A percentile compares a stretch with the other conserved stretches of the same genome.
phyloP scores from a whole-genome alignment of 441 rosid genomes.

The Populus hybrid region DNA sequence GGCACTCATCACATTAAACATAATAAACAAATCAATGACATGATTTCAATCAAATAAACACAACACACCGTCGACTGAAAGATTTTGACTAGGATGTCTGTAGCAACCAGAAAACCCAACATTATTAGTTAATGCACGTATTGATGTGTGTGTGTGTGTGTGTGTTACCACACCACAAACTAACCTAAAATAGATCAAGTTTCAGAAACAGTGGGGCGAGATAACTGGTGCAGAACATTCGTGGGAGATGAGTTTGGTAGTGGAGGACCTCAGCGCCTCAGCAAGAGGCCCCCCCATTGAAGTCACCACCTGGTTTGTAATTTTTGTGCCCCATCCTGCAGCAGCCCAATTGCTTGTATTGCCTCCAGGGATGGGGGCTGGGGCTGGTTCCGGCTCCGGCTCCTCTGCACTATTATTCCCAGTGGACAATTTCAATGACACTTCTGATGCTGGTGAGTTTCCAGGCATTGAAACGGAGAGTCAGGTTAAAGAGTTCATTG shows the following conservation, averaged over 20 bases:
- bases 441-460: constrained; percentile 56
- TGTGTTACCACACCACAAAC: not conserved
- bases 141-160: not conserved
- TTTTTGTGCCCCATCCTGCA: constrained; percentile 39
- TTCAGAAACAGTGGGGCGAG: constrained; percentile 36
- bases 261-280: constrained; percentile 67
- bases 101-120: not conserved
- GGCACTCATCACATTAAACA: not conserved
- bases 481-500: constrained; percentile 37
- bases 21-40: not conserved
- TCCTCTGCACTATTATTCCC: constrained; percentile 38
- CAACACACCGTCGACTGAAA: not conserved
- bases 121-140: too few relatives aligned
- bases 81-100: not conserved
- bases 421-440: constrained; percentile 68
- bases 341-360: not conserved
- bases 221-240: constrained; percentile 67
- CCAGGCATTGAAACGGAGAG: constrained; percentile 77
- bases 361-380: constrained; percentile 21
- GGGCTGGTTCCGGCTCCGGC: constrained; percentile 33
- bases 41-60: not conserved
- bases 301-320: constrained; percentile 30
- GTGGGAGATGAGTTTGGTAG: constrained; percentile 61
- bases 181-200: constrained; percentile 16
- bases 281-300: constrained; percentile 92